Base-by-base conservation (phyloP, 176 grass and related monocot genomes). In the Luzula sylvatica region DNA sequence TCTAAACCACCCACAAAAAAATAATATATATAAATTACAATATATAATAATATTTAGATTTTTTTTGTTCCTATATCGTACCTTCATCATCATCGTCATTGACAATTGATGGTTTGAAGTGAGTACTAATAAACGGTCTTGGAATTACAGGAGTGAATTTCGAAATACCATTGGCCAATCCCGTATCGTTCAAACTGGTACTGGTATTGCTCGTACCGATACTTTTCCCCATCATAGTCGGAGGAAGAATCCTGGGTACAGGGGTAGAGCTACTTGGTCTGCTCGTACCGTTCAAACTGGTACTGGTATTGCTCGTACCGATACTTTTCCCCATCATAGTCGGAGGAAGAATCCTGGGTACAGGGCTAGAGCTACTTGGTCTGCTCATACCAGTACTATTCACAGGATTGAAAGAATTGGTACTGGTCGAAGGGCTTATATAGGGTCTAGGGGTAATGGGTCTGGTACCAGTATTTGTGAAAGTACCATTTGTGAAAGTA, bases 381-480 rank as follows among this genome's bases (percentile, higher is more conserved):
- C 15, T 24, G 0, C 40, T 3, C 50, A 46, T 57, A 23, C 69
- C 70, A n/a, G 53, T n/a, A n/a, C n/a, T n/a, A 22, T 41, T 50
- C 18, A 45, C 20, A 46, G 75, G 75, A 44, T 71, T 73, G 19
- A 71, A 71, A 89, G 65, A 78, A 20, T 2, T 35, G 70, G 67
- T 71, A 66, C 56, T 63, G 20, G 38, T 40, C 2, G 40, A 35
- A 12, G 23, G 30, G 21, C 52, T 41, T 53, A 23, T 55, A 27
- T n/a, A 55, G 56, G 71, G 56, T 79, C 16, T 1, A 22, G 63
- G 51, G 20, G 28, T 27, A 13, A 47, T 28, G 16, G 46, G 14
- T 63, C 51, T 15, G 30, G 30, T 35, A 35, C 30, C 30, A 35
- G 9, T 7, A 35, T 8, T 8, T 38, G 49, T 9, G 30, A 85